A percentile compares a stretch with the other conserved stretches of the same genome.
Conservation (phyloP, 306 rosid genomes). For the Rubus parviflorus region DNA sequence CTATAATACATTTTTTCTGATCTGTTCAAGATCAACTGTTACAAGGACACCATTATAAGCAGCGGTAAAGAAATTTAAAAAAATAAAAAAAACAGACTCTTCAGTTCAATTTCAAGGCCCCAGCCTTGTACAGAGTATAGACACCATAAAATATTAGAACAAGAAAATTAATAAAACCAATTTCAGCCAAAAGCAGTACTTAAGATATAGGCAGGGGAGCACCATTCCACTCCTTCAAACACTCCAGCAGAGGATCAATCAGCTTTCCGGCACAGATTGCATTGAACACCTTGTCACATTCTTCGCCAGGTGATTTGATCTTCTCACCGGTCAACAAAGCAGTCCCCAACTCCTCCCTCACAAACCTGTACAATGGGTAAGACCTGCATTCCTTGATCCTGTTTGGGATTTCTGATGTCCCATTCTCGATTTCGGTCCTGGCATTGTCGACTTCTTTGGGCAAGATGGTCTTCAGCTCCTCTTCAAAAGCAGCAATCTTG, state of each 20-base stretch:
- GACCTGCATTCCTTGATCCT: slow-evolving; percentile 75
- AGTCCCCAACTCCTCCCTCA: slow-evolving; percentile 70
- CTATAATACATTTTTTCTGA: not conserved
- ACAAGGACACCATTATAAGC: not conserved
- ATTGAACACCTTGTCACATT: slow-evolving; percentile 70
- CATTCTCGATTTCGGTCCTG: slow-evolving; percentile 58
- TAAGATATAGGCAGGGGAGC: slow-evolving; percentile 77
- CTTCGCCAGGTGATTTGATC: slow-evolving; percentile 78
- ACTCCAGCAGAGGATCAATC: slow-evolving; percentile 72
- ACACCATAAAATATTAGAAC: not conserved
- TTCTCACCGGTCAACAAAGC: slow-evolving; percentile 75
- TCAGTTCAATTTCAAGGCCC: slow-evolving; percentile 8
- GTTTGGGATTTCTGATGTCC: slow-evolving; percentile 52
- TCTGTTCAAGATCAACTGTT: not conserved
- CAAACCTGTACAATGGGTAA: slow-evolving; percentile 72
- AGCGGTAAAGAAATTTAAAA: slow-evolving; percentile 15
- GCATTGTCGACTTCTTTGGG: slow-evolving; percentile 76
- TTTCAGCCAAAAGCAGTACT: not conserved
- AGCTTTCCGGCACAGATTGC: slow-evolving; percentile 70
- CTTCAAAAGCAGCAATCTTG: slow-evolving; percentile 75
- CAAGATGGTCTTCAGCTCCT: slow-evolving; percentile 57
- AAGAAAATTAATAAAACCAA: not conserved
- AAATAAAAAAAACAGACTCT: not conserved
- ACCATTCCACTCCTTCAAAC: slow-evolving; percentile 88
- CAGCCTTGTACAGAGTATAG: not conserved